Conservation (phyloP, 2,329 filamentous ascomycete species). For the Trichoderma sp. region DNA sequence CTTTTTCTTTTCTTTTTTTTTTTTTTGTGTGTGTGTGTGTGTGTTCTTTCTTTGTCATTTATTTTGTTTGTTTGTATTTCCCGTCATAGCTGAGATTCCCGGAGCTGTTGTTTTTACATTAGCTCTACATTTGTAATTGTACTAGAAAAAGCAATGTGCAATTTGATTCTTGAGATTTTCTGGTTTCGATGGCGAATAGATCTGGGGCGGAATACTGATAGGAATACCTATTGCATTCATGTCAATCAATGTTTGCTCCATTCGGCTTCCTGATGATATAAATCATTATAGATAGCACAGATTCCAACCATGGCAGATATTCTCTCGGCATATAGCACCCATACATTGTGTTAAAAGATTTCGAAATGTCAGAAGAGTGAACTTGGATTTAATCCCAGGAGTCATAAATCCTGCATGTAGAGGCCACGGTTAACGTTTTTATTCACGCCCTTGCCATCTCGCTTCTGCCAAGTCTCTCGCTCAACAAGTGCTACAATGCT, state of each 20-base stretch:
- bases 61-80: not conserved
- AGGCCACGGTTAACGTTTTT: not conserved
- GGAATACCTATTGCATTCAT: not conserved
- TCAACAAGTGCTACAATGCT: not conserved
- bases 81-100: slow-evolving; percentile 10
- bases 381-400: not conserved
- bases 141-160: slow-evolving; percentile 1
- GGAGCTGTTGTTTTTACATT: not conserved
- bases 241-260: no score
- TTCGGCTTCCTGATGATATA: no score
- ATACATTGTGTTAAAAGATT: no score
- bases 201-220: not conserved
- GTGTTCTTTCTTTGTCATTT: not conserved
- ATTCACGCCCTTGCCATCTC: not conserved
- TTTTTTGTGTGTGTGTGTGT: no score
- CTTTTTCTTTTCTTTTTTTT: not conserved
- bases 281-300: not conserved
- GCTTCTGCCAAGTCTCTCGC: not conserved
- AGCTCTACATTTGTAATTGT: slow-evolving; percentile 5
- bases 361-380: not conserved
- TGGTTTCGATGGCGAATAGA: not conserved
- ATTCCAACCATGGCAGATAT: not conserved
- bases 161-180: not conserved
- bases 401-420: not conserved
- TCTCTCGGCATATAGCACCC: not conserved